Evolutionary conservation across 1,284 basidiomycete species (phyloP).

Genomic region (Ceratobasidium sp.): DNA sequence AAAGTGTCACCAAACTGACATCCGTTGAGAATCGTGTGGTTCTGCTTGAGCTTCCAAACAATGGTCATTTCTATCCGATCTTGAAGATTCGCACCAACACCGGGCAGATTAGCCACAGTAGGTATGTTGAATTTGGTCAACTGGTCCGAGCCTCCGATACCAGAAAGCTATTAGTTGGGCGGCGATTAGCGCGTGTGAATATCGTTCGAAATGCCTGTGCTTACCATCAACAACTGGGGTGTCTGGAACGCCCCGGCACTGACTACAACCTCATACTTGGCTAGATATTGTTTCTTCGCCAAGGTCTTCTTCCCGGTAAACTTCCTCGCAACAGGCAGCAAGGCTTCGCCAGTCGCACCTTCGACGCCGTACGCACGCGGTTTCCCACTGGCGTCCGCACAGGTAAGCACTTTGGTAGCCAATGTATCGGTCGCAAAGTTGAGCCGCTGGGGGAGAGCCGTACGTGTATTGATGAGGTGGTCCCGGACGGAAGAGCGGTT

Average conservation of each 20-base stretch:
- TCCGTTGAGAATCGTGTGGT: slow-evolving; percentile 1
- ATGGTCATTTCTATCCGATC: slow-evolving; percentile 29
- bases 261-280: slow-evolving; percentile 29
- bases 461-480: slow-evolving; percentile 25
- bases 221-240: slow-evolving; percentile 36
- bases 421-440: slow-evolving; percentile 26
- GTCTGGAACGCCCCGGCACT: slow-evolving; percentile 33
- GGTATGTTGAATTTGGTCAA: slow-evolving; percentile 14
- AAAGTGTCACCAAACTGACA: slow-evolving; percentile 20
- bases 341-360: slow-evolving; percentile 8
- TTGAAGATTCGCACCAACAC: slow-evolving; percentile 38
- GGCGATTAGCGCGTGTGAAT: not conserved
- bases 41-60: slow-evolving; percentile 17
- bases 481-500: slow-evolving; percentile 33
- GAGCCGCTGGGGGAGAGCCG: slow-evolving; percentile 4
- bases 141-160: slow-evolving; percentile 27
- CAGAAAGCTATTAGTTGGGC: slow-evolving; percentile 7
- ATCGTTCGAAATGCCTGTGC: not conserved
- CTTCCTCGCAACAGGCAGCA: slow-evolving; percentile 21
- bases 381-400: slow-evolving; percentile 11
- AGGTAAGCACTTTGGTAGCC: slow-evolving; percentile 31
- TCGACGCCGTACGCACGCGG: slow-evolving; percentile 28
- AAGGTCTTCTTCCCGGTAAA: slow-evolving; percentile 22
- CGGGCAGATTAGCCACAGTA: slow-evolving; percentile 26
- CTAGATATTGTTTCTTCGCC: slow-evolving; percentile 17